A percentile compares a stretch with the other conserved stretches of the same genome.
Conservation (phyloP, 805 yeast genomes). For the Wickerhamomyces chaumierensis region DNA sequence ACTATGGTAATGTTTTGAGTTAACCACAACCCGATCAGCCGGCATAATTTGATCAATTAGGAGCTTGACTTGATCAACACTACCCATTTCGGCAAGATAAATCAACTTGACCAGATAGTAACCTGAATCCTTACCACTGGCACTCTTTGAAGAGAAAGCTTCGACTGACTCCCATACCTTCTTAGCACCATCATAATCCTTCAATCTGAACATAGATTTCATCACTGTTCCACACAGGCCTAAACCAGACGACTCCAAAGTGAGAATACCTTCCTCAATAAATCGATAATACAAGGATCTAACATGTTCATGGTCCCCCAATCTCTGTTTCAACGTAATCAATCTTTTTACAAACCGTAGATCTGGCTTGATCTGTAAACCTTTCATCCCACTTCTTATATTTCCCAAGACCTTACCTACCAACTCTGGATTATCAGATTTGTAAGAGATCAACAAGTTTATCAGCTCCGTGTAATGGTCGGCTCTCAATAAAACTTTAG, state of each 20-base stretch:
- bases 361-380: constrained; percentile 6
- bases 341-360: constrained; percentile 5
- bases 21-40: constrained; percentile 4
- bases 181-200: constrained; percentile 5
- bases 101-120: background rate
- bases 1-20: constrained; percentile 18
- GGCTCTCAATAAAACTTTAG: constrained; percentile 2
- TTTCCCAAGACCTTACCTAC: constrained; percentile 4
- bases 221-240: constrained; percentile 6
- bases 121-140: background rate
- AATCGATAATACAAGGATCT: background rate
- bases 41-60: constrained; percentile 1
- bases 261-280: background rate
- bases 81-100: background rate
- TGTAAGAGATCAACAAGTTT: constrained; percentile 3
- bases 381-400: constrained; percentile 7
- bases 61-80: background rate
- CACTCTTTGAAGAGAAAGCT: background rate
- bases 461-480: constrained; percentile 3
- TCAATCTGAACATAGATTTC: constrained; percentile 8
- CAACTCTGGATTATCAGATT: constrained; percentile 7
- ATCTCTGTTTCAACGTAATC: constrained; percentile 6
- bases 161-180: background rate
- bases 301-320: background rate
- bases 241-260: constrained; percentile 4